Evolutionary conservation across 2,329 filamentous ascomycete genomes (phyloP).

Genomic region (Exophiala dermatitidis): DNA sequence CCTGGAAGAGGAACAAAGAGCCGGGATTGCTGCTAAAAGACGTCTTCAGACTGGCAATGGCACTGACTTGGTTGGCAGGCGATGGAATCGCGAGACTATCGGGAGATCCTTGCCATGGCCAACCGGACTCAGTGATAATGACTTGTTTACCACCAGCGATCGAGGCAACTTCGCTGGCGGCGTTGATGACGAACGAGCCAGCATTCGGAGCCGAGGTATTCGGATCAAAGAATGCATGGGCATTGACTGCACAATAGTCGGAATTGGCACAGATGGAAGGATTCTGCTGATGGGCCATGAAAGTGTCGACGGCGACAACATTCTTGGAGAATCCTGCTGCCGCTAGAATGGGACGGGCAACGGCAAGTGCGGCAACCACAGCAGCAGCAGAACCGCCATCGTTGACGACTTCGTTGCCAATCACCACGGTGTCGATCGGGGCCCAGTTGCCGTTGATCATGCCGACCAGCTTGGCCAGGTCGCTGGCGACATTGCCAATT

Average conservation of each 20-base stretch:
- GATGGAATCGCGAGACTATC: conserved; percentile 66
- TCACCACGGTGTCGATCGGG: conserved; percentile 60
- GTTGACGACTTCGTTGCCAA: conserved; percentile 78
- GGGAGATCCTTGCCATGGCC: conserved; percentile 61
- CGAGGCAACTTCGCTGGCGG: conserved; percentile 43
- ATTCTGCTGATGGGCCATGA: conserved; percentile 58
- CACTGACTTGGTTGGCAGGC: conserved; percentile 56
- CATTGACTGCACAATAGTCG: conserved; percentile 75
- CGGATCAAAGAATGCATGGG: conserved; percentile 75
- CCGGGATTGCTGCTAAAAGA: conserved; percentile 47
- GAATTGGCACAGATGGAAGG: conserved; percentile 63
- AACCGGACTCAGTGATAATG: conserved; percentile 76
- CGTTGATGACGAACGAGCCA: conserved; percentile 58
- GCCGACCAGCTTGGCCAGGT: conserved; percentile 55
- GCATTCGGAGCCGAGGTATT: conserved; percentile 53
- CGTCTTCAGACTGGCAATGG: conserved; percentile 57
- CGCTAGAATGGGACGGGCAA: conserved; percentile 53
- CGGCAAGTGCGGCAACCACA: conserved; percentile 53
- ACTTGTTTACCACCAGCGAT: conserved; percentile 52
- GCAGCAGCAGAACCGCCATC: conserved; percentile 46
- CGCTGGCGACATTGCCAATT: conserved; percentile 48
- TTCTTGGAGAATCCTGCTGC: conserved; percentile 61
- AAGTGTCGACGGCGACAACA: conserved; percentile 75
- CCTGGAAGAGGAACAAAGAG: conserved; percentile 65
- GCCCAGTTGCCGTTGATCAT: conserved; percentile 60